These are phyloP conservation scores for Cladosporium sp. DNA, from an alignment of 2,329 filamentous ascomycete species.

Conservation along the genomic window DNA sequence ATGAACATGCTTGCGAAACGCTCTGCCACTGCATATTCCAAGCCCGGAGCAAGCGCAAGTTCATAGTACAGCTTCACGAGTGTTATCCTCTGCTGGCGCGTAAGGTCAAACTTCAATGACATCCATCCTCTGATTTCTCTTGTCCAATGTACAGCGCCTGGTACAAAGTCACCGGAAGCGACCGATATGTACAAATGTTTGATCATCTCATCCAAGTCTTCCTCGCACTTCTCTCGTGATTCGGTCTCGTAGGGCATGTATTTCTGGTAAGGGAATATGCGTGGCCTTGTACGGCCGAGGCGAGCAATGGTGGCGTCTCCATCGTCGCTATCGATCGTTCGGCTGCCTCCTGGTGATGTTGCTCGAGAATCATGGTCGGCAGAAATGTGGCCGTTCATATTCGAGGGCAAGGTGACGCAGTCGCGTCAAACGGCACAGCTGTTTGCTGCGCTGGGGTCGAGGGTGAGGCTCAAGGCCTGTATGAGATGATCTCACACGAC, in stretches of 20 bases:
- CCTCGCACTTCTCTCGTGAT: slow-evolving; percentile 70
- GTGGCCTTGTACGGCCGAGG: slow-evolving; percentile 67
- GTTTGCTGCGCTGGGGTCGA: slow-evolving; percentile 21
- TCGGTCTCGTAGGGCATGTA: slow-evolving; percentile 88
- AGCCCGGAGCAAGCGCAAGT: slow-evolving; percentile 80
- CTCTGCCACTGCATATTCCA: slow-evolving; percentile 77
- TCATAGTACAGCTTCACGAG: slow-evolving; percentile 93
- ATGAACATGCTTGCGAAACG: slow-evolving; percentile 97
- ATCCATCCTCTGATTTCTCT: slow-evolving; percentile 94
- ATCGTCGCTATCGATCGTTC: slow-evolving; percentile 34
- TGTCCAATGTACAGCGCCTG: slow-evolving; percentile 94
- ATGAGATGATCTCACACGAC: slow-evolving; percentile 15
- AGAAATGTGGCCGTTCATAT: slow-evolving; percentile 11
- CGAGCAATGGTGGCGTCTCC: slow-evolving; percentile 38
- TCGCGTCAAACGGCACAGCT: neutral
- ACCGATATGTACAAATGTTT: slow-evolving; percentile 91
- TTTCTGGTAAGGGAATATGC: slow-evolving; percentile 89
- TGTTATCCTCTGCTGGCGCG: slow-evolving; percentile 73
- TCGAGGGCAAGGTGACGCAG: neutral
- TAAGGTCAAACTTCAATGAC: slow-evolving; percentile 94
- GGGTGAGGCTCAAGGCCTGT: slow-evolving; percentile 1
- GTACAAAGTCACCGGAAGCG: slow-evolving; percentile 87
- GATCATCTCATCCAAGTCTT: slow-evolving; percentile 78
- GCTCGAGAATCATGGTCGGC: slow-evolving; percentile 74
- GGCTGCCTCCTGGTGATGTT: slow-evolving; percentile 71